Evolutionary conservation across 2,329 filamentous ascomycete genomes (phyloP).

Genomic region (Cercospora citrullina): DNA sequence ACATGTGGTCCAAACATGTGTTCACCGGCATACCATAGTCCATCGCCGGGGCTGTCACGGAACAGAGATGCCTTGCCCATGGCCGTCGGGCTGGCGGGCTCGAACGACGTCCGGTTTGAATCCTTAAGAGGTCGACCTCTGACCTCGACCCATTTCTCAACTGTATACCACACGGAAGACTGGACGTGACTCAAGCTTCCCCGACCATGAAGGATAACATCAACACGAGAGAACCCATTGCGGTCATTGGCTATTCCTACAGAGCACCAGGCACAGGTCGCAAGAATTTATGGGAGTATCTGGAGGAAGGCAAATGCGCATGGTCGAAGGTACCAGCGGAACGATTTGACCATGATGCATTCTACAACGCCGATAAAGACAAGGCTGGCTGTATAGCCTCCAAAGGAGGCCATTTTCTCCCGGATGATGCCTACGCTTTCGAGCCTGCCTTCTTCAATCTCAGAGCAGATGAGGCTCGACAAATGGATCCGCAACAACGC

Average conservation of each 20-base stretch:
- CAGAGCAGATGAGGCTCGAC: not conserved
- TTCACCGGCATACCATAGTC: not conserved
- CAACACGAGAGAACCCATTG: not conserved
- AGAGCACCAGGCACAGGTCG: constrained; percentile 1
- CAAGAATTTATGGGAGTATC: not conserved
- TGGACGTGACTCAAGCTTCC: not conserved
- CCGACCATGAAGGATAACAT: not conserved
- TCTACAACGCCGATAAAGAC: constrained; percentile 23
- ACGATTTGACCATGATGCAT: constrained; percentile 28
- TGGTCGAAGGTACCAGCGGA: constrained; percentile 19
- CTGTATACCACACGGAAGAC: not conserved
- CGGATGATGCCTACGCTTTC: constrained; percentile 8
- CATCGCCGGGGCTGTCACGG: not conserved
- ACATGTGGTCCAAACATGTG: not conserved
- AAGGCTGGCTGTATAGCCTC: not conserved
- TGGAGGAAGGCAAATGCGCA: not conserved
- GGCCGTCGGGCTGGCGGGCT: not conserved
- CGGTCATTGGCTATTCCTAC: constrained; percentile 2
- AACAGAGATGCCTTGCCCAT: not conserved
- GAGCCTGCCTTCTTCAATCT: constrained; percentile 18
- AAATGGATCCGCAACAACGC: constrained; percentile 20
- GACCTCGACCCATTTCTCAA: not conserved
- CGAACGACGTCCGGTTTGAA: not conserved
- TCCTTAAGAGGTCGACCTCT: not conserved
- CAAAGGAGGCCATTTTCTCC: constrained; percentile 11